Evolutionary conservation across 1,139 yeast genomes (phyloP).

Genomic region (Hansenula lynferdii): DNA sequence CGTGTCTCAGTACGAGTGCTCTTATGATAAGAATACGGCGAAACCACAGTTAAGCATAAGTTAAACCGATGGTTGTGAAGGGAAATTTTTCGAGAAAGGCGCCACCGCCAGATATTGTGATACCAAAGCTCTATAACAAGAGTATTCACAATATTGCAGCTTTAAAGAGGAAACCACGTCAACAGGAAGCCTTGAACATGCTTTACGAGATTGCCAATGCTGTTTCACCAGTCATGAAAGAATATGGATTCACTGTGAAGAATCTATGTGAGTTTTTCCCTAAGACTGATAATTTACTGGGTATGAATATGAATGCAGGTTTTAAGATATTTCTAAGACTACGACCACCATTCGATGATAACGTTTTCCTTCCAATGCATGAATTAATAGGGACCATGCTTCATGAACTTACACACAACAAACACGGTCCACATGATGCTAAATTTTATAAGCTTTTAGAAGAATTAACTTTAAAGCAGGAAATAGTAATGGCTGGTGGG

Average conservation of each 20-base stretch:
- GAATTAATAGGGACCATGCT: constrained; percentile 77
- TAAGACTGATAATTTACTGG: constrained; percentile 56
- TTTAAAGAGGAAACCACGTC: constrained; percentile 46
- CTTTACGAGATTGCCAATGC: constrained; percentile 56
- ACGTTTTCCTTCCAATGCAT: constrained; percentile 58
- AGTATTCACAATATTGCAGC: constrained; percentile 51
- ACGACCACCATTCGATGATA: constrained; percentile 52
- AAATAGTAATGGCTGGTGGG: constrained; percentile 42
- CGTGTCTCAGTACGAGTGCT: too few species aligned
- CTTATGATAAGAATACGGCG: too few species aligned
- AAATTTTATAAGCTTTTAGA: constrained; percentile 65
- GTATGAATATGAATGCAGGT: constrained; percentile 86
- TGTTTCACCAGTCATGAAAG: constrained; percentile 74
- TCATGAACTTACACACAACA: constrained; percentile 85
- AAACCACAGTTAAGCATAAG: too few species aligned
- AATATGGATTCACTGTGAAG: constrained; percentile 61
- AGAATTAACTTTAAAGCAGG: constrained; percentile 53
- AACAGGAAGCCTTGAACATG: constrained; percentile 52
- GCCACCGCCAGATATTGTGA: constrained; percentile 15
- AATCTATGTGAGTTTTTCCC: constrained; percentile 83
- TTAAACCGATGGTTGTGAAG: constrained; percentile 43
- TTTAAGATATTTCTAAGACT: constrained; percentile 68
- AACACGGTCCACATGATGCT: constrained; percentile 75
- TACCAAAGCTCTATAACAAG: constrained; percentile 39
- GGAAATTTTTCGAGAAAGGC: constrained; percentile 15